Base-by-base conservation (phyloP, 306 rosid genomes). In the Hippophae gyantsensis region DNA sequence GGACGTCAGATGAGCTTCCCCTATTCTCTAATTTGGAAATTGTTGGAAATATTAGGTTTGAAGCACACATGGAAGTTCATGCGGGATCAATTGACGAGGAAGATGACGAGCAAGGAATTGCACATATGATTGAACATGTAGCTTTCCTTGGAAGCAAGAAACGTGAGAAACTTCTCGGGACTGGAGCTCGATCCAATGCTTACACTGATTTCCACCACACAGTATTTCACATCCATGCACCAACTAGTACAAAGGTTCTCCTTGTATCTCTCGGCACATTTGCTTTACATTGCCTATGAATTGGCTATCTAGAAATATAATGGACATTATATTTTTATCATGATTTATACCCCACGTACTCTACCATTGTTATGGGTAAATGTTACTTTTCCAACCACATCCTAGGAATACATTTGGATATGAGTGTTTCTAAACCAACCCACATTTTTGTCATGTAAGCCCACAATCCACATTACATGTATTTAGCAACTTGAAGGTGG, bases 141-240 rank as follows among this genome's bases (percentile, higher is more conserved):
- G 96, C 99, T 67, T 92, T 92, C 81, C 86, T 92, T 48, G 99
- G 99, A 78, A 92, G 99, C 79, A 92, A 92, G 86, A 92, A 92
- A 72, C 96, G 99, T 18, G 99, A 92, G 84, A 92, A 85, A 72
- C 96, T 92, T 82, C 76, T 92, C 14, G 96, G 96, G 64, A 92
- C 99, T 46, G 99, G 99, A 67, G 96, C 99, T 25, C 93, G 99
- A 63, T 92, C 99, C 27, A 92, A 92, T 69, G 99, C 99, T 67
- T 92, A 92, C 71, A 92, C 99, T 32, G 99, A 92, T 79, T 92
- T 92, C 78, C 99, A 92, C 67, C 99, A 92, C 71, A 92, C 99
- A 9, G 99, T 92, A 75, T 92, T 92, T 79, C 99, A 92, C 81
- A 86, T 92, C 68, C 99, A 92, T 80, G 74, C 99, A 60, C 99